Evolutionary conservation across 2,329 filamentous ascomycete genomes (phyloP).

Genomic region (Colletotrichum endophyticum): DNA sequence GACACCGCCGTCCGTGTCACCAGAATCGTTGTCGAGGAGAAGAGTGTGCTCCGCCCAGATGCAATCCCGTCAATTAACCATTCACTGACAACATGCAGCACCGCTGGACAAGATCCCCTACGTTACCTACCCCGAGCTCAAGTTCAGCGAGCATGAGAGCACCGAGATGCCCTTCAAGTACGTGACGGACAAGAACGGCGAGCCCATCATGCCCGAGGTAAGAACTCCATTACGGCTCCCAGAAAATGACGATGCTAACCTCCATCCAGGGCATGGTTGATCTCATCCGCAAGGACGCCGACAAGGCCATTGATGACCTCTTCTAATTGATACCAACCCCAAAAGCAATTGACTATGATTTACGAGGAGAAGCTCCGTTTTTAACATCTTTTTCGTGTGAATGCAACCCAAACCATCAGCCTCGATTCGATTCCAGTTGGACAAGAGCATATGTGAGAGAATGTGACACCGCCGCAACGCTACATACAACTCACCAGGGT

Average conservation of each 20-base stretch:
- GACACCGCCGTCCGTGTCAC: constrained; percentile 96
- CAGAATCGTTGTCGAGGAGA: constrained; percentile 83
- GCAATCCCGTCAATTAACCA: background rate
- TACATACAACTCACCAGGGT: background rate
- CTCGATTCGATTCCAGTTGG: background rate
- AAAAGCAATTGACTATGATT: constrained; percentile 15
- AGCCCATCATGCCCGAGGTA: constrained; percentile 92
- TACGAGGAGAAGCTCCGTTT: background rate
- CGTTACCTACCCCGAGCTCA: constrained; percentile 86
- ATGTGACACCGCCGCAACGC: background rate
- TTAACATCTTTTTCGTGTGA: background rate
- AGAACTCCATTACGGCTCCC: constrained; percentile 27
- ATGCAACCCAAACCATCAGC: background rate
- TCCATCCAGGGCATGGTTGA: constrained; percentile 83
- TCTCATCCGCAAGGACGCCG: constrained; percentile 89
- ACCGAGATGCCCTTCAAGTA: constrained; percentile 99
- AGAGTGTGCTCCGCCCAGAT: constrained; percentile 58
- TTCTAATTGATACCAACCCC: constrained; percentile 53
- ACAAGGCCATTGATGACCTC: constrained; percentile 88
- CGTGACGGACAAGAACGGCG: constrained; percentile 74
- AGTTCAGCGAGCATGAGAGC: constrained; percentile 89
- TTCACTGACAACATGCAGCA: constrained; percentile 51
- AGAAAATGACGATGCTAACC: constrained; percentile 25
- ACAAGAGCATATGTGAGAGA: background rate
- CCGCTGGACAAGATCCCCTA: constrained; percentile 81